These are phyloP conservation scores for Ceratocystis destructans DNA, from an alignment of 2,329 filamentous ascomycete species.

Conservation along the genomic window DNA sequence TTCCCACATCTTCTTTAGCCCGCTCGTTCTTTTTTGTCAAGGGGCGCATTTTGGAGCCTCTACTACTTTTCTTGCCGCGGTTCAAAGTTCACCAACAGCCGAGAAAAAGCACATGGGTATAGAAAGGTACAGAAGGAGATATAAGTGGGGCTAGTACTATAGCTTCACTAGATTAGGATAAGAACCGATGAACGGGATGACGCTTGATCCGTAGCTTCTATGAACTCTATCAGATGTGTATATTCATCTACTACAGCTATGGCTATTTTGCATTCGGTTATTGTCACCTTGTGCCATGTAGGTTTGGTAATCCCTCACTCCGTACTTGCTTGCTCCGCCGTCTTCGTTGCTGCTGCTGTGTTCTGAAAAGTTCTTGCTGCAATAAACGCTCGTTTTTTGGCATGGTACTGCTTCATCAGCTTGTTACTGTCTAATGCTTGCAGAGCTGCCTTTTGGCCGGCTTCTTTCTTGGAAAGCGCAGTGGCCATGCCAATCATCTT, in stretches of 20 bases:
- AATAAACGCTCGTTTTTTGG: constrained; percentile 35
- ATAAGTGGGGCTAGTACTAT: neutral
- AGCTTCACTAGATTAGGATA: no score
- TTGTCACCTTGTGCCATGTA: neutral
- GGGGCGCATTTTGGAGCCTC: neutral
- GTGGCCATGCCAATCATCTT: constrained; percentile 49
- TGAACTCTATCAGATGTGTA: neutral
- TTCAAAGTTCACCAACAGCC: constrained; percentile 8
- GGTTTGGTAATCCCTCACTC: neutral
- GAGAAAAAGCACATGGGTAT: constrained; percentile 3
- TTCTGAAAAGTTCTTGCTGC: constrained; percentile 23
- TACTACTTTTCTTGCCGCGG: constrained; percentile 3
- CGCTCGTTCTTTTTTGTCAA: neutral
- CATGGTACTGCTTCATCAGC: constrained; percentile 37
- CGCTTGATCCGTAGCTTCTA: neutral
- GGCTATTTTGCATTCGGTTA: neutral
- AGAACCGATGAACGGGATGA: no score
- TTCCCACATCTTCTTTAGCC: neutral
- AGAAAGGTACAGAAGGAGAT: neutral
- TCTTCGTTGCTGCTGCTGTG: neutral
- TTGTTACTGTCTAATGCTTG: constrained; percentile 53
- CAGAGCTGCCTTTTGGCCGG: constrained; percentile 51
- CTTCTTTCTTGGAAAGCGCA: constrained; percentile 54
- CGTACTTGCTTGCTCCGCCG: constrained; percentile 7
- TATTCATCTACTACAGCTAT: neutral